phyloP scores from a whole-genome alignment of 2,329 filamentous ascomycete species.

The Emydomyces testavorans region DNA sequence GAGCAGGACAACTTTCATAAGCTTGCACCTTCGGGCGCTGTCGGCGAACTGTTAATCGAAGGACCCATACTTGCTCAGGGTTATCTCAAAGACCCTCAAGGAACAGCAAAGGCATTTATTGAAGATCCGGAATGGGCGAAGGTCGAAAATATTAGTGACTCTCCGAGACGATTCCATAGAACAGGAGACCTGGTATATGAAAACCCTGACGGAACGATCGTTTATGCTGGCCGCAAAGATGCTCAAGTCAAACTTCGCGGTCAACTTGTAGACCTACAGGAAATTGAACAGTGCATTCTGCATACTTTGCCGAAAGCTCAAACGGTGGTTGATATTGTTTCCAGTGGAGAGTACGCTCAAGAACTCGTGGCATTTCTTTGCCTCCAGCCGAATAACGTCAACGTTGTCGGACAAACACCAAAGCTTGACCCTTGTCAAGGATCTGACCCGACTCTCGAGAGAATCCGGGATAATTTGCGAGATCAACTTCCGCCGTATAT shows the following conservation, averaged over 20 bases:
- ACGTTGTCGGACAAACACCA: too few species aligned
- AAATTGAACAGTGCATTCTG: conserved; percentile 50
- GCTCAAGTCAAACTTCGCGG: conserved; percentile 77
- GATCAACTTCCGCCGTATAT: conserved; percentile 22
- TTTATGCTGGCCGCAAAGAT: conserved; percentile 68
- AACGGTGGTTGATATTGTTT: background rate
- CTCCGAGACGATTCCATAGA: conserved; percentile 50
- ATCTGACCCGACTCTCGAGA: too few species aligned
- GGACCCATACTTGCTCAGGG: conserved; percentile 29
- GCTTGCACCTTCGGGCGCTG: conserved; percentile 26
- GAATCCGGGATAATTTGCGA: too few species aligned
- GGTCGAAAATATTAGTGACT: background rate
- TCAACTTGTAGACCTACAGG: conserved; percentile 71
- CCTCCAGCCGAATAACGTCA: too few species aligned
- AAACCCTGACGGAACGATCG: conserved; percentile 53
- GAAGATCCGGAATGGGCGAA: conserved; percentile 18
- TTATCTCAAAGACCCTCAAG: conserved; percentile 23
- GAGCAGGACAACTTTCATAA: conserved; percentile 17
- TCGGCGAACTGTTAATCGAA: conserved; percentile 33
- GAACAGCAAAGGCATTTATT: conserved; percentile 17
- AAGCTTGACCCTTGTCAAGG: too few species aligned
- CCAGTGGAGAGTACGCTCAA: too few species aligned
- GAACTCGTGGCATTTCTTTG: too few species aligned
- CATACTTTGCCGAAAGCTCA: background rate
- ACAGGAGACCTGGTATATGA: conserved; percentile 75